A percentile compares a stretch with the other conserved stretches of the same genome.
phyloP scores from a whole-genome alignment of 495 filamentous ascomycete species.

The Elaphomyces granulatus region DNA sequence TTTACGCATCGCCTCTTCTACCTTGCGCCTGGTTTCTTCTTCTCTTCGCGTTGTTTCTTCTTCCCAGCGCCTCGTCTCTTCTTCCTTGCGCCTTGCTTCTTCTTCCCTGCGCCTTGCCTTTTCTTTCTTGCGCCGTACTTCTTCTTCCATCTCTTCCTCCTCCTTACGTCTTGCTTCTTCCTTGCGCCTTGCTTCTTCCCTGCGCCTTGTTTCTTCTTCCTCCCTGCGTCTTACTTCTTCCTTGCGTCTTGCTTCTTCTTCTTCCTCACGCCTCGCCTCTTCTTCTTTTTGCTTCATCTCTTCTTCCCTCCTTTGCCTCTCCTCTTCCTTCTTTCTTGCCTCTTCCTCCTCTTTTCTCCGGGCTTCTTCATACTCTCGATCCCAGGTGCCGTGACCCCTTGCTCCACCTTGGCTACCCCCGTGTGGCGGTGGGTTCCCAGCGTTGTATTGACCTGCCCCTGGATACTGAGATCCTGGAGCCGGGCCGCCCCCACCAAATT shows the following conservation, averaged over 20 bases:
- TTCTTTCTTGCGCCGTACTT: background rate
- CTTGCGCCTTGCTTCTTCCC: slow-evolving; percentile 3
- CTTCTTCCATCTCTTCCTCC: slow-evolving; percentile 11
- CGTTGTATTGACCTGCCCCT: slow-evolving; percentile 3
- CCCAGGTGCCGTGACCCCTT: background rate
- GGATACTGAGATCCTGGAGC: slow-evolving; percentile 1
- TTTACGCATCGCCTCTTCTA: slow-evolving; percentile 3
- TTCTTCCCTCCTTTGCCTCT: background rate
- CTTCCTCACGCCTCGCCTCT: background rate
- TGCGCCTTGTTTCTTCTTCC: background rate
- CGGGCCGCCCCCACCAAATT: slow-evolving; percentile 1
- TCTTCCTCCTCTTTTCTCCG: background rate
- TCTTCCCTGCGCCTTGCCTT: slow-evolving; percentile 8
- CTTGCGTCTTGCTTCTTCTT: background rate
- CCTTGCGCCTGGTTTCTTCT: background rate
- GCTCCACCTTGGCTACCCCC: background rate
- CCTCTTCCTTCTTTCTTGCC: background rate
- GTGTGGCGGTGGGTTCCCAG: slow-evolving; percentile 1
- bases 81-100: slow-evolving; percentile 3
- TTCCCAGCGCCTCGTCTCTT: slow-evolving; percentile 14
- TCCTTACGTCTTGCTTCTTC: slow-evolving; percentile 16
- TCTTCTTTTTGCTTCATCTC: background rate
- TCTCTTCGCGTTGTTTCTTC: background rate
- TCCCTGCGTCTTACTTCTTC: background rate
- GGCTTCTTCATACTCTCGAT: background rate